These are phyloP conservation scores for Ochromonas danica DNA, from an alignment of 108 stramenopile genomes.

Conservation along the genomic window DNA sequence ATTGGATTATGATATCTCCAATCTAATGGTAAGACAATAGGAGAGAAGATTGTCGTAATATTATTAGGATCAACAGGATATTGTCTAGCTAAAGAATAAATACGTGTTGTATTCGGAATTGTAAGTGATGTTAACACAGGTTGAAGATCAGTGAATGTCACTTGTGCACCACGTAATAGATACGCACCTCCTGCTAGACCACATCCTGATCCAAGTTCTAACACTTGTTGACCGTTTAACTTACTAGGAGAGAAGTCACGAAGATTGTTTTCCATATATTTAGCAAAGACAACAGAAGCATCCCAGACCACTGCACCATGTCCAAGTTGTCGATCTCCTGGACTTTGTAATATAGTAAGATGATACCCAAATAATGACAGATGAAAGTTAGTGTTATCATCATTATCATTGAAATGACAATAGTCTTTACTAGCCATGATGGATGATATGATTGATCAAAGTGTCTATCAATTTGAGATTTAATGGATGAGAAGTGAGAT, in stretches of 20 bases:
- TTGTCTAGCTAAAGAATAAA: no score
- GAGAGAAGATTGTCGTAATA: not conserved
- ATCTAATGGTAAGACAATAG: not conserved
- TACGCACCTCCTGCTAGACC: constrained; percentile 1
- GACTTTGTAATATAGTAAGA: not conserved
- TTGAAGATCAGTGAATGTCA: not conserved
- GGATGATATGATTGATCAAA: no score
- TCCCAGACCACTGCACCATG: constrained; percentile 29
- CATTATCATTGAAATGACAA: constrained; percentile 1
- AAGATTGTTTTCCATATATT: not conserved
- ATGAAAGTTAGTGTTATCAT: not conserved
- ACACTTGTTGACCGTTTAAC: not conserved
- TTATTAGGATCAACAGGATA: no score
- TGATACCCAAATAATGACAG: not conserved
- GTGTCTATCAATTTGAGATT: no score
- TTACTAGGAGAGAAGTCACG: not conserved
- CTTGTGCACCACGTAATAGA: constrained; percentile 1
- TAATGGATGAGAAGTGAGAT: no score
- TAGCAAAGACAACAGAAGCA: not conserved
- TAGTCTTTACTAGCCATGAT: not conserved
- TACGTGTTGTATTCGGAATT: no score
- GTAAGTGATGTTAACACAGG: not conserved
- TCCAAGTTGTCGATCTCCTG: not conserved
- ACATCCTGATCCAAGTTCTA: constrained; percentile 13
- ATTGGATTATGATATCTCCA: not conserved